Base-by-base conservation (phyloP, 192 early-diverging fungal species). In the Gamsiella multidivaricata region DNA sequence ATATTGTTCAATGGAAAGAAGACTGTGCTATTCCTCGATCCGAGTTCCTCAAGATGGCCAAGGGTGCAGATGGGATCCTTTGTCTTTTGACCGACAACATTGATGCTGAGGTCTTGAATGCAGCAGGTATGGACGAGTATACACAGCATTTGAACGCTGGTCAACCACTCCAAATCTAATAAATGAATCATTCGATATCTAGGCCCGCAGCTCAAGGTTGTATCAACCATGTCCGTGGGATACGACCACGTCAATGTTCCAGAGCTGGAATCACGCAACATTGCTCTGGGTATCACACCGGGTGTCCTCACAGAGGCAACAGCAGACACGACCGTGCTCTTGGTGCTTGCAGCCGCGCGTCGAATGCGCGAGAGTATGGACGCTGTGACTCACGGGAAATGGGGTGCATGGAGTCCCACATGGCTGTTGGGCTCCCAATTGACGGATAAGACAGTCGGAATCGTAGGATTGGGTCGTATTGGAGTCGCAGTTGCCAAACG, bases 251-350 rank as follows among this genome's bases (percentile, higher is more conserved):
- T 96, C 22, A 89, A 91, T 63, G 57, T 87, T 0, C 60, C 57
- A 6, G 87, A 82, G 8, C 64, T 90, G 18, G 70, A 86, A 22
- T 79, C 80, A 9, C 81, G 85, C 20, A 81, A 81, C 2, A 74
- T 95, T n/a, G 43, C 50, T 18, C 62, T 97, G 7, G 94, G 94
- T 5, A 88, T 92, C 69, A 97, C 95, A 1, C 94, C 95, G 6
- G 91, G 91, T 55, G 95, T 96, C 1, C 82, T 96, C 39, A 97
- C 95, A 0, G 94, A 95, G 60, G 94, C 94, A 0, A 92, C 91
- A 14, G 95, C 95, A 6, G 94, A 96, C 39, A 83, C 93, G 6
- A 90, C 93, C 0, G 84, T 92, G 5, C 82, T 93, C n/a, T 80
- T 97, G 57, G 84, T 91, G 17, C 79, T 97, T 31, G 86, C 91